Conservation (phyloP, 805 yeast genomes). For the Ogataea chonburiensis region DNA sequence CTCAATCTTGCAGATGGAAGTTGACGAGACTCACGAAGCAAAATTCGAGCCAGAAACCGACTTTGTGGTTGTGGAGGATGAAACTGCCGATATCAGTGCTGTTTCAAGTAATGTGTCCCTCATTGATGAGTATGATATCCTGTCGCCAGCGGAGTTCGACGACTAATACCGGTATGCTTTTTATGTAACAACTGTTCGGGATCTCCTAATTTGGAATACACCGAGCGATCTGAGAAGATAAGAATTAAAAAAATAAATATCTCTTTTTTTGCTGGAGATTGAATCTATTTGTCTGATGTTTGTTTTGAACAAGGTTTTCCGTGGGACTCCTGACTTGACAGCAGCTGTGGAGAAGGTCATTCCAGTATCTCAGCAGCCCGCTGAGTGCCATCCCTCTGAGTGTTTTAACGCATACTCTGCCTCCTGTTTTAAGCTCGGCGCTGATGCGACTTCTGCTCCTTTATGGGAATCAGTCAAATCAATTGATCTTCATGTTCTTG, state of each 20-base stretch:
- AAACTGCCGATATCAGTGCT: slow-evolving; percentile 1
- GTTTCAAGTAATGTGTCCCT: slow-evolving; percentile 1
- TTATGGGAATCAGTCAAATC: slow-evolving; percentile 74
- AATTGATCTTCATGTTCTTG: slow-evolving; percentile 67
- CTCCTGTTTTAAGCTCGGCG: slow-evolving; percentile 39
- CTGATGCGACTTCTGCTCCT: slow-evolving; percentile 29
- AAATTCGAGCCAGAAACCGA: neutral
- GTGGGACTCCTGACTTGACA: slow-evolving; percentile 14
- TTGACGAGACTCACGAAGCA: neutral
- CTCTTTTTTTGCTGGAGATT: too few relatives aligned
- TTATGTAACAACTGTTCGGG: slow-evolving; percentile 2
- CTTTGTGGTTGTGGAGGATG: slow-evolving; percentile 6
- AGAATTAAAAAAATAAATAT: too few relatives aligned
- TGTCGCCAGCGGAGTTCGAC: slow-evolving; percentile 25
- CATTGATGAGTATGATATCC: slow-evolving; percentile 18
- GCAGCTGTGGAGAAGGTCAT: slow-evolving; percentile 37
- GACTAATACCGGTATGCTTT: slow-evolving; percentile 4
- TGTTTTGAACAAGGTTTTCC: slow-evolving; percentile 18
- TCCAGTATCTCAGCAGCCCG: slow-evolving; percentile 48
- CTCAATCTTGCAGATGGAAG: slow-evolving; percentile 1
- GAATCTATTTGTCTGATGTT: too few relatives aligned
- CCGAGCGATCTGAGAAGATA: slow-evolving; percentile 1
- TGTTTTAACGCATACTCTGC: slow-evolving; percentile 40
- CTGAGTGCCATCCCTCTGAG: slow-evolving; percentile 47
- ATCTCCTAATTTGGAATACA: slow-evolving; percentile 6